Base-by-base conservation (phyloP, 2,329 filamentous ascomycete genomes). In the Coniochaeta sp. region DNA sequence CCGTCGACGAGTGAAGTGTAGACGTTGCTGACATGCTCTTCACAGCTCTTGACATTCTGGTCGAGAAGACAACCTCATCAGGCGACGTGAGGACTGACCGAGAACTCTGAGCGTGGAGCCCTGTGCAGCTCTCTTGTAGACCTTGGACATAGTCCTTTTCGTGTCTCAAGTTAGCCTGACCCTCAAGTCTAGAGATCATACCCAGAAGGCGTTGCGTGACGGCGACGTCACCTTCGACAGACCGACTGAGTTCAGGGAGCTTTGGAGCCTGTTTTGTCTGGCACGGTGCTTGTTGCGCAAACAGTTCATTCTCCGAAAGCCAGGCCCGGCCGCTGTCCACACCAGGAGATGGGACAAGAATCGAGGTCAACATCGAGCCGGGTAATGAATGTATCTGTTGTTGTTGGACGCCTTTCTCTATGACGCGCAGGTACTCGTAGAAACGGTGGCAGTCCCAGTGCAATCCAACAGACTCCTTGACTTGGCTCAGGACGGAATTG, bases 361-460 rank as follows among this genome's bases (percentile, higher is more conserved):
- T 24, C 9, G 22, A 40, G 26, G 38, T 22, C 16, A 49, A 31
- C 13, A 16, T 26, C 13, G 33, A 26, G 1, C 18, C 24, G 13
- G 32, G 46, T 20, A 49, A 30, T 3, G 18, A 24, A 9, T 30
- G 5, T n/a, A 47, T 6, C 13, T 2, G 12, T 16, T 47, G 42
- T 7, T 28, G 22, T 26, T 33, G 18, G 18, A 35, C 42, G 13
- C 20, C 6, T 20, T 2, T 32, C 18, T 46, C 38, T 33, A 18
- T 38, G 8, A 1, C 22, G 4, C n/a, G 10, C 8, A 67, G 51
- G 50, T 66, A 66, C 3, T 51, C 4, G 16, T 50, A 24, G 28
- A 67, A 57, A 5, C 56, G 49, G 12, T 48, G 42, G 48, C 67
- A 67, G 18, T 62, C 51, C 45, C 55, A 60, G 61, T 63, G 66